Evolutionary conservation across 164 flowering plant species (phyloP).

Genomic region (Cinnamomum chago): DNA sequence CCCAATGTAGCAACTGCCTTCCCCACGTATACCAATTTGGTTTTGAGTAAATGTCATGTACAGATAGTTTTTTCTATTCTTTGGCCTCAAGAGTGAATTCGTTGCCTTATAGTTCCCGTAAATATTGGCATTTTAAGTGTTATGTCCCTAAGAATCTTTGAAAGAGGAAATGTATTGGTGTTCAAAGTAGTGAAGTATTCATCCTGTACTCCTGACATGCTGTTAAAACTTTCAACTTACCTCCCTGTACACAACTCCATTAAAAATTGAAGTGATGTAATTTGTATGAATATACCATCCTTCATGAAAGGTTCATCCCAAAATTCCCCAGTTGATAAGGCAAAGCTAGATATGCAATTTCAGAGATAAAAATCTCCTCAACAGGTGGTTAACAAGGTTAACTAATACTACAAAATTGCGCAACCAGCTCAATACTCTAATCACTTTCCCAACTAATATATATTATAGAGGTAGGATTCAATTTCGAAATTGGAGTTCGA

Average conservation of each 20-base stretch:
- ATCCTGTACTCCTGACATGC: too few species aligned
- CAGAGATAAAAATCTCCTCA: not conserved
- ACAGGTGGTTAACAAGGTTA: not conserved
- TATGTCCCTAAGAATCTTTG: not conserved
- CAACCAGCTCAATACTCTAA: too few species aligned
- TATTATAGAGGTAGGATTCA: too few species aligned
- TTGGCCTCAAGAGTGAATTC: conserved; percentile 24
- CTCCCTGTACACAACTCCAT: not conserved
- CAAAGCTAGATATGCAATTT: too few species aligned
- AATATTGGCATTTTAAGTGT: not conserved
- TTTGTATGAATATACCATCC: not conserved
- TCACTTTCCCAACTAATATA: too few species aligned
- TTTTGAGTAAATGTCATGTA: conserved; percentile 16
- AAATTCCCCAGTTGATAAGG: not conserved
- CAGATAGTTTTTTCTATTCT: conserved; percentile 31
- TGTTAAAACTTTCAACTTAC: not conserved
- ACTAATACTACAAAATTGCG: too few species aligned
- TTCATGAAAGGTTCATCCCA: too few species aligned
- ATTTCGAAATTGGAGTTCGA: too few species aligned
- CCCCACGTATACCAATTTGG: not conserved
- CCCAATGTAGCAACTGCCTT: conserved; percentile 2
- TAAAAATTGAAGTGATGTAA: not conserved
- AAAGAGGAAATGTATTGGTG: not conserved
- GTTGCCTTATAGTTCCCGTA: conserved; percentile 8
- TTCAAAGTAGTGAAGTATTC: not conserved